Evolutionary conservation across 2,329 filamentous ascomycete species (phyloP), one percentile per base, ranked within the genome.

Genomic region (Ceratocystis diversiconidia): DNA sequence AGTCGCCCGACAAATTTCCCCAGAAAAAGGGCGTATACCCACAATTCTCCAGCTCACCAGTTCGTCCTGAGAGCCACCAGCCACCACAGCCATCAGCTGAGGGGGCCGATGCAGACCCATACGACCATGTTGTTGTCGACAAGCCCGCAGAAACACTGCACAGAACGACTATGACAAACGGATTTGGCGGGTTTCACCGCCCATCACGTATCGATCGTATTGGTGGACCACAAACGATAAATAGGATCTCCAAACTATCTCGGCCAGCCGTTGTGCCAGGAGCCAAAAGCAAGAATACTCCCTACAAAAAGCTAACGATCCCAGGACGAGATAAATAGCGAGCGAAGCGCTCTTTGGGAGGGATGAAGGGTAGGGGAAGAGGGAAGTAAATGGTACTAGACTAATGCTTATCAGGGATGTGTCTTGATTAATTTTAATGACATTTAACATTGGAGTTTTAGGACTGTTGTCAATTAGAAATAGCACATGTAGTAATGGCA

Each of bases 31-130:
- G 61, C 67, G 79, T 74, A 6, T 87, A 89, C 69, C 72, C 77
- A 0, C 80, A 78, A 68, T 84, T 85, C 70, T 85, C 82, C 0
- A 85, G 82, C 73, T 83, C 82, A 19, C 82, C 83, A 3, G 72
- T 75, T 2, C 71, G 72, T n/a, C 71, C 72, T 68, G 70, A 67
- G 1, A 32, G n/a, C 52, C 12, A 59, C 12, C n/a, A 55, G 10
- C 8, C 17, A 46, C 41, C 25, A 19, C 67, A 69, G 52, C 12
- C 28, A 8, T 19, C 25, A 59, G 52, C 28, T 12, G 63, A 71
- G 17, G 61, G 68, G 5, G 70, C 68, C 1, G 69, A 72, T 19
- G 71, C 72, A 41, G 70, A 73, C 3, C 71, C 74, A 5, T 66
- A 70, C 32, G 70, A 72, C 15, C 71, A 68, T 67, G 22, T 77